Base-by-base conservation (phyloP, 805 yeast genomes). In the Candida khao-thaluensis region DNA sequence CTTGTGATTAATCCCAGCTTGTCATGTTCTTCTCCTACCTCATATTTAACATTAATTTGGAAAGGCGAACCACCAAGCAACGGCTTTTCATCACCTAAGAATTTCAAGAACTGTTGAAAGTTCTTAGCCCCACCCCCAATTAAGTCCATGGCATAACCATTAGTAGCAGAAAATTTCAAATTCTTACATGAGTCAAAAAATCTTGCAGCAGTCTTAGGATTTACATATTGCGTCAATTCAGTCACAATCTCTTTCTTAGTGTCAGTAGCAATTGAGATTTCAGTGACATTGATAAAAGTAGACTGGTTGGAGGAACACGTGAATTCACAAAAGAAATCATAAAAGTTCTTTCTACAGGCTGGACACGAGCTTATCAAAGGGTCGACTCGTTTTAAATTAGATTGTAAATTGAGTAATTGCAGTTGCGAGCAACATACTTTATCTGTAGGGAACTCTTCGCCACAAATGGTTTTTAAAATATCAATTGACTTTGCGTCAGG, bases 111-210 rank as follows among this genome's bases (percentile, higher is more conserved):
- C 39, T 79, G 78, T 22, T 68, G 51, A 58, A 78, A 85, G 50
- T 81, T 77, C 39, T 71, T 74, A 2, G 98, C 97, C 1, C 98
- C 98, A n/a, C 99, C 99, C 6, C 99, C 99, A 29, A 91, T 82
- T 28, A 91, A 71, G 56, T 91, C 98, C 97, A 91, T 89, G 7
- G 96, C 98, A 52, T 76, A 86, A 2, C 97, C 96, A 60, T 90
- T 91, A 2, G 97, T 89, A 6, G 96, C 96, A 3, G 91, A 80
- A 59, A 93, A 90, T 62, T 91, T 89, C 57, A 91, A 83, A 46
- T 82, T 79, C 50, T 85, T 85, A 65, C 99, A 91, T 1, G 96
- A 86, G 41, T 89, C 84, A 56, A 68, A 91, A 52, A 91, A 79
- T 1, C 53, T 66, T 0, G 69, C 52, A 0, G 95, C 96, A 68